Conservation (phyloP, 768 basidiomycete genomes). For the Macrocybe gigantea region DNA sequence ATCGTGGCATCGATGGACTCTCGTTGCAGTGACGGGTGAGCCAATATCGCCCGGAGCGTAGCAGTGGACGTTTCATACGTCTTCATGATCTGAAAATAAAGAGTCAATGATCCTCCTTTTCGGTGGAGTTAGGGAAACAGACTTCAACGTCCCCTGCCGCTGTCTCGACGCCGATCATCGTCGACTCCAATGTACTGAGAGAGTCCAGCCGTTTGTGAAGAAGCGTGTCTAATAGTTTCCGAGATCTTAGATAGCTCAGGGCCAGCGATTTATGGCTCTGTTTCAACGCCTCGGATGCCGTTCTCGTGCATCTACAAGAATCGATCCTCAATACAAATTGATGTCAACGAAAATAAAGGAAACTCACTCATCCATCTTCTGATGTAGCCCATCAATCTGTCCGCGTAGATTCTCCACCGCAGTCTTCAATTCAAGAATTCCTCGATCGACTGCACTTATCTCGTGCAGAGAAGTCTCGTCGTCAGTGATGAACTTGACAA, state of each 20-base stretch:
- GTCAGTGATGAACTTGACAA: constrained; percentile 72
- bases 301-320: constrained; percentile 51
- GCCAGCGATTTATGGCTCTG: constrained; percentile 72
- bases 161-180: constrained; percentile 76
- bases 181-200: constrained; percentile 67
- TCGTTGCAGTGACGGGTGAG: constrained; percentile 76
- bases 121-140: constrained; percentile 9
- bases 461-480: constrained; percentile 26
- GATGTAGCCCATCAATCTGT: constrained; percentile 66
- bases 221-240: constrained; percentile 76
- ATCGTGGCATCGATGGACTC: constrained; percentile 80
- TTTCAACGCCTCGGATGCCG: constrained; percentile 59
- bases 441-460: constrained; percentile 76
- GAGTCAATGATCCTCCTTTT: constrained; percentile 1
- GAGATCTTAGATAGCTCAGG: constrained; percentile 69
- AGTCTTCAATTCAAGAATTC: constrained; percentile 74
- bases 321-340: not conserved
- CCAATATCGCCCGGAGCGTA: constrained; percentile 70
- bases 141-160: constrained; percentile 91
- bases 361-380: constrained; percentile 67
- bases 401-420: constrained; percentile 61
- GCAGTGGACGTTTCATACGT: constrained; percentile 79
- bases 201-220: constrained; percentile 70
- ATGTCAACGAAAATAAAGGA: not conserved
- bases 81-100: constrained; percentile 58